These are phyloP conservation scores for Plasmodium berghei DNA, from an alignment of 169 alveolate genomes.

Conservation along the genomic window DNA sequence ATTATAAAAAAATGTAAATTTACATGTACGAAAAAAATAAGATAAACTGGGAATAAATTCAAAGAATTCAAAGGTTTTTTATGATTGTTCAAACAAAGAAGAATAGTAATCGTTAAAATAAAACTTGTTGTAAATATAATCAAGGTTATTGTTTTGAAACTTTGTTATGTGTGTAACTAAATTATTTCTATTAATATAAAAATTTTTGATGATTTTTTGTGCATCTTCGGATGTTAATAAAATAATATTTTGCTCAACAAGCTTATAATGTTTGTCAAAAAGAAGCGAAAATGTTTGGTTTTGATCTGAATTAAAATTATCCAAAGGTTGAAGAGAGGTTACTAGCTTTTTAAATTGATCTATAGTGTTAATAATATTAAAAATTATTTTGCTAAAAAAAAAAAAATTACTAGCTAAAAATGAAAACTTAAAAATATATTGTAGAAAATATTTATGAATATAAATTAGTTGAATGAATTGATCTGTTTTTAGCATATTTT, in stretches of 20 bases:
- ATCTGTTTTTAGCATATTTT: constrained; percentile 11
- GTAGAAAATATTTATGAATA: constrained; percentile 15
- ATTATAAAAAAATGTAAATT: too few species aligned
- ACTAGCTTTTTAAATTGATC: constrained; percentile 16
- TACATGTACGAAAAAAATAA: too few species aligned
- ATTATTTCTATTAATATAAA: constrained; percentile 20
- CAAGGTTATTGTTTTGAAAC: constrained; percentile 1
- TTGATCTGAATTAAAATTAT: background rate
- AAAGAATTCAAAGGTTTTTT: too few species aligned
- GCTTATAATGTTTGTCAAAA: constrained; percentile 17
- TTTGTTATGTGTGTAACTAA: constrained; percentile 3
- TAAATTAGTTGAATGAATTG: constrained; percentile 9
- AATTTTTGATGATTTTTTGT: constrained; percentile 16
- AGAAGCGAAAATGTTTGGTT: background rate
- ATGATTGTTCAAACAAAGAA: background rate
- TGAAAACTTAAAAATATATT: constrained; percentile 22
- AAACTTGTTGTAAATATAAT: constrained; percentile 16
- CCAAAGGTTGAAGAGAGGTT: background rate
- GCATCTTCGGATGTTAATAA: constrained; percentile 22
- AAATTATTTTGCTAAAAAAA: constrained; percentile 4
- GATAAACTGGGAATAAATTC: too few species aligned
- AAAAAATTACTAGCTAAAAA: constrained; percentile 14
- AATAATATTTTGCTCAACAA: constrained; percentile 15
- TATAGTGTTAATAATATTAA: constrained; percentile 17
- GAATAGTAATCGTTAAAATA: constrained; percentile 39